Evolutionary conservation across 768 basidiomycete genomes (phyloP), one percentile per base, ranked within the genome.

Genomic region (Leccinum subtestaceum): DNA sequence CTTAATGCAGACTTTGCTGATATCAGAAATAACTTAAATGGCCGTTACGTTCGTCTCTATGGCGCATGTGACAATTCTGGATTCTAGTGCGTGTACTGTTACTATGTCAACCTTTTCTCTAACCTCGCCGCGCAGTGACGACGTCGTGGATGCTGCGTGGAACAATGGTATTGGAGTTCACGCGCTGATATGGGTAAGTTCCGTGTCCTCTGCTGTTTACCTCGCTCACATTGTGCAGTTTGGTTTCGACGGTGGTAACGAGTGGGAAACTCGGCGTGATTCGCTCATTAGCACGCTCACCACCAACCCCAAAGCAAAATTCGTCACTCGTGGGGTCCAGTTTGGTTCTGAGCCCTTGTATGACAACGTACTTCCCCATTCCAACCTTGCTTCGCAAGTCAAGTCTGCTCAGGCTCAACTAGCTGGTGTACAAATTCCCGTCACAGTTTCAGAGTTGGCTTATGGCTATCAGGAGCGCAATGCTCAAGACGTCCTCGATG

Each of bases 311-410:
- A 85, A 81, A 60, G 86, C 84, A 15, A 82, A 83, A 61, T 88
- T 83, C 55, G 80, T 88, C 25, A 87, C 85, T 1, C 81, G 86
- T 19, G 84, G 74, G 1, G 71, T 89, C 4, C 87, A 89, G 60
- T 89, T 89, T 62, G 88, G 88, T 32, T 86, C 86, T 0, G 88
- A 89, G 64, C 87, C 87, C 1, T 74, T 89, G 21, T 89, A 71
- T 59, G 88, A 89, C 65, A 56, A 70, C 40, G 88, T 81, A 32
- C 72, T 89, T 48, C 66, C 76, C 6, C 77, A 81, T n/a, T 25
- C 65, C 6, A 70, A 76, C 31, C 79, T 89, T 21, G 81, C 84
- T 2, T 57, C 66, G 0, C 81, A 88, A 67, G 83, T 89, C 23
- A 70, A 58, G 12, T 66, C 69, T 0, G 80, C 81, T 29, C 84